These are phyloP conservation scores for Thelephora aurantiotincta DNA, from an alignment of 768 basidiomycete genomes.

Conservation along the genomic window DNA sequence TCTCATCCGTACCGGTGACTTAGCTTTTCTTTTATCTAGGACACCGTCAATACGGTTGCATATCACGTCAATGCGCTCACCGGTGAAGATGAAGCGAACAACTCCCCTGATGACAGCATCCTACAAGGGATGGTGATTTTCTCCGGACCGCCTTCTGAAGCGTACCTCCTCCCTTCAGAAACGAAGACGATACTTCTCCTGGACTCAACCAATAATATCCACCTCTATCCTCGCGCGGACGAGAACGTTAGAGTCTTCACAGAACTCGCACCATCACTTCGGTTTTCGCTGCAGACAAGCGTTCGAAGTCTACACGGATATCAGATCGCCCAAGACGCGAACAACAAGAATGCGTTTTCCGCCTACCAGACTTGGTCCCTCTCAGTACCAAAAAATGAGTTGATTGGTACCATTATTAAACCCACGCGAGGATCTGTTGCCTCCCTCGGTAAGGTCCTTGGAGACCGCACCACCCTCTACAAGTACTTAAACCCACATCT, in stretches of 20 bases:
- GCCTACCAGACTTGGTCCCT: conserved; percentile 57
- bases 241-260: conserved; percentile 29
- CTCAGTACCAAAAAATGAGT: conserved; percentile 40
- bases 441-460: conserved; percentile 71
- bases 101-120: conserved; percentile 19
- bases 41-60: conserved; percentile 53
- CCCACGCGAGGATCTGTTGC: conserved; percentile 41
- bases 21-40: conserved; percentile 19
- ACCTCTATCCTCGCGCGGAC: conserved; percentile 52
- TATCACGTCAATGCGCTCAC: conserved; percentile 73
- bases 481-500: conserved; percentile 87
- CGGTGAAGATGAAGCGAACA: conserved; percentile 38
- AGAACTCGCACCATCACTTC: conserved; percentile 28
- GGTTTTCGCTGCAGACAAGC: conserved; percentile 41
- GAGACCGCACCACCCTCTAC: conserved; percentile 80
- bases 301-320: conserved; percentile 42
- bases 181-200: conserved; percentile 47
- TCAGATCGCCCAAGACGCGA: conserved; percentile 27
- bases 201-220: conserved; percentile 36
- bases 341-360: conserved; percentile 30
- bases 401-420: conserved; percentile 37
- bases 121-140: conserved; percentile 51
- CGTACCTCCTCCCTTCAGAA: conserved; percentile 28
- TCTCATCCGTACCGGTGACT: conserved; percentile 3
- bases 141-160: conserved; percentile 42